These are phyloP conservation scores for Epichloe baconii DNA, from an alignment of 2,329 filamentous ascomycete genomes.

Conservation along the genomic window DNA sequence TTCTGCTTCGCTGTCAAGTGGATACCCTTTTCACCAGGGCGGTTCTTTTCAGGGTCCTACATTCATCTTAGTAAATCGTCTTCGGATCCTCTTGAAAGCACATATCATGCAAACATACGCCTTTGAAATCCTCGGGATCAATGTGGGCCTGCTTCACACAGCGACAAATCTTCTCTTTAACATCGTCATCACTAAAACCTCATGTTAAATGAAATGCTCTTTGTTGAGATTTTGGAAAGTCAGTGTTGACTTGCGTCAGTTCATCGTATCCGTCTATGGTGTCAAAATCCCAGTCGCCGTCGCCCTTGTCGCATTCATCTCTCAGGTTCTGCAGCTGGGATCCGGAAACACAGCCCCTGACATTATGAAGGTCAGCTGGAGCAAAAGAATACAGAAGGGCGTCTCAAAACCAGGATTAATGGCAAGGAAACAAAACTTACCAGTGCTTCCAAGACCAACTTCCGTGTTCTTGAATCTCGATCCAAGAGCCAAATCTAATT, in stretches of 20 bases:
- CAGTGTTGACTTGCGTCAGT: slow-evolving; percentile 32
- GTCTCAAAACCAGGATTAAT: background rate
- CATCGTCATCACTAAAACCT: slow-evolving; percentile 36
- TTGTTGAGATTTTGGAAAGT: background rate
- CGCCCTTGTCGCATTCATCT: slow-evolving; percentile 34
- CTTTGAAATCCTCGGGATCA: slow-evolving; percentile 75
- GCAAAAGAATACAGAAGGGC: background rate
- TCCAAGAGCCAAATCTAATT: slow-evolving; percentile 62
- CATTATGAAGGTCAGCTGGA: background rate
- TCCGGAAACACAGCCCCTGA: slow-evolving; percentile 81
- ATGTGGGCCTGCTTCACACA: slow-evolving; percentile 70
- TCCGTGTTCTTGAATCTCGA: slow-evolving; percentile 47
- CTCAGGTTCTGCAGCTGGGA: slow-evolving; percentile 54
- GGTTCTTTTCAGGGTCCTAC: slow-evolving; percentile 64
- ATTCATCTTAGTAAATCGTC: background rate
- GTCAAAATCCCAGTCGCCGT: slow-evolving; percentile 45
- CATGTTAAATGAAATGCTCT: background rate
- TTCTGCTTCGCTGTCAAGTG: slow-evolving; percentile 29
- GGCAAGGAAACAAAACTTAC: slow-evolving; percentile 33
- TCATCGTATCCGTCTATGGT: slow-evolving; percentile 74
- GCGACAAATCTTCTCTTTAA: slow-evolving; percentile 59
- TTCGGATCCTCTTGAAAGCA: background rate
- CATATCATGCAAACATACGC: slow-evolving; percentile 43
- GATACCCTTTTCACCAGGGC: slow-evolving; percentile 52
- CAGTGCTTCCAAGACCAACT: slow-evolving; percentile 77